Percentiles rank a stretch among this genome's conserved stretches.
phyloP scores from a whole-genome alignment of 1,284 basidiomycete genomes.

The Salmacisia buchloeana region DNA sequence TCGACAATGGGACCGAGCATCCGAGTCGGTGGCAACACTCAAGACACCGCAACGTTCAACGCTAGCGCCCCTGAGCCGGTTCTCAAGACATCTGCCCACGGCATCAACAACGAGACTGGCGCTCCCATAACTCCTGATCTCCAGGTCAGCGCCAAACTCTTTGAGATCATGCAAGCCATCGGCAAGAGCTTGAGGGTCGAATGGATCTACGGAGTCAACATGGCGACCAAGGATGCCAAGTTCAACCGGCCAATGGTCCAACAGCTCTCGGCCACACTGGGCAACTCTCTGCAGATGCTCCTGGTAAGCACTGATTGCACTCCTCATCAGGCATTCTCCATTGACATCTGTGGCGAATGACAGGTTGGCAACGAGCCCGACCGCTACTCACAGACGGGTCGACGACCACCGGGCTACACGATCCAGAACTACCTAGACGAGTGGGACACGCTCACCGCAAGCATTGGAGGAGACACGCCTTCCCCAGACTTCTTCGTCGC shows the following conservation, averaged over 20 bases:
- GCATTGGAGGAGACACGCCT: slow-evolving; percentile 5
- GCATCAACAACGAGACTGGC: slow-evolving; percentile 1
- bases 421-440: slow-evolving; percentile 58
- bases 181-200: background rate
- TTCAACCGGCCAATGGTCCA: slow-evolving; percentile 21
- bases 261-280: slow-evolving; percentile 2
- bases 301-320: too few relatives aligned
- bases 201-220: slow-evolving; percentile 20
- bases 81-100: slow-evolving; percentile 51
- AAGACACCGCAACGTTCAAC: slow-evolving; percentile 86
- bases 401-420: slow-evolving; percentile 51
- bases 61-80: slow-evolving; percentile 78
- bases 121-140: slow-evolving; percentile 17
- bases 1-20: slow-evolving; percentile 62
- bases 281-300: slow-evolving; percentile 12
- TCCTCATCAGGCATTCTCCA: too few relatives aligned
- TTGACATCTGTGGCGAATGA: slow-evolving; percentile 6
- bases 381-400: slow-evolving; percentile 20
- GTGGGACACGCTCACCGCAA: slow-evolving; percentile 52
- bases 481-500: slow-evolving; percentile 52
- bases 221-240: slow-evolving; percentile 11
- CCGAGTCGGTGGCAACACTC: slow-evolving; percentile 75
- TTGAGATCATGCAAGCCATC: slow-evolving; percentile 10
- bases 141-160: slow-evolving; percentile 12
- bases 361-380: slow-evolving; percentile 65